Base-by-base conservation (phyloP, 2,329 filamentous ascomycete genomes). In the Colletotrichum sp. region DNA sequence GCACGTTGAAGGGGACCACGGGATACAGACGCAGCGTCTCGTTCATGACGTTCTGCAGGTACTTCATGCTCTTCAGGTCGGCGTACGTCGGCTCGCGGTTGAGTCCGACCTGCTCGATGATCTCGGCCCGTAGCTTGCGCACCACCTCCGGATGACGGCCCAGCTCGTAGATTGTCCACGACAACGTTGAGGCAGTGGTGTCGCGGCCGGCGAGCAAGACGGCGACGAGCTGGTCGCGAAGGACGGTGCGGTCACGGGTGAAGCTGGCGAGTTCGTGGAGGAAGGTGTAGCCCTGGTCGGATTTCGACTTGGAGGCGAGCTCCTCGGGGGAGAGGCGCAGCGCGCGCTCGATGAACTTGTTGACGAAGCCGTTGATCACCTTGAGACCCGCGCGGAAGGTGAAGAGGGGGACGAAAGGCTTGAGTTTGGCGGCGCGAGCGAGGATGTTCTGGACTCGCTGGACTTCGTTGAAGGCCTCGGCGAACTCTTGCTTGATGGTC, bases 61-160 rank as follows among this genome's bases (percentile, higher is more conserved):
- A 98, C 80, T 94, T 93, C 95, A 98, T 98, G 78, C 90, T 90
- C 87, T 98, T 98, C 75, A 98, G 89, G 81, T 98, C 91, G 15
- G 92, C 90, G 83, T 98, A 98, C 0, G 93, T 95, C 0, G 93
- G 93, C 5, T 88, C 85, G 7, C 88, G 85, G 16, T 91, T 86
- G 8, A 90, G 83, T 3, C 96, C 96, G 6, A 98, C 90, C 0
- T 88, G 87, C 3, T 89, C 82, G 30, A 93, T 83, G 80, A 98
- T 95, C 84, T 98, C 95, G 28, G 87, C 84, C 28, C 96, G 92
- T 67, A 98, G 88, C 82, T 92, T 94, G 68, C 87, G 83, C 5
- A 95, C 90, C 4, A 92, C 89, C 3, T 91, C 86, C 0, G 95
- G 95, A 78, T 95, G 89, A 18, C 92, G 91, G 48, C 93, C 91